Percentiles rank a stretch among this genome's conserved stretches.
These are phyloP conservation scores for Phragmites australis DNA, from an alignment of 176 grass and related monocot species.

Conservation along the genomic window DNA sequence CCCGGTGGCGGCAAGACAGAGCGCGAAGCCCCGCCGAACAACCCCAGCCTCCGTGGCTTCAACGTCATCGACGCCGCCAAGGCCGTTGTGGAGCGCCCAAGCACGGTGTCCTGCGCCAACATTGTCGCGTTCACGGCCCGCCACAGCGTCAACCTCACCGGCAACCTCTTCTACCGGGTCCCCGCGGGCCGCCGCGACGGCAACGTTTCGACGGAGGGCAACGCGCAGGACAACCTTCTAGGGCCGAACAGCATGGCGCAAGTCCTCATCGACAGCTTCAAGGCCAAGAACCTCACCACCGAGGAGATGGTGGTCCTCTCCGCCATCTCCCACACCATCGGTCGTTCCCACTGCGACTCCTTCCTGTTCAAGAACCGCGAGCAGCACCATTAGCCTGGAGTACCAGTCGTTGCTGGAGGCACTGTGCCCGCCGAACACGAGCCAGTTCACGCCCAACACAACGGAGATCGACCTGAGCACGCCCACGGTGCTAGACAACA, in stretches of 20 bases:
- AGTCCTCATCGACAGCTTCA: constrained; percentile 32
- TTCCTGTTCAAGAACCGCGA: constrained; percentile 56
- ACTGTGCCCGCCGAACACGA: constrained; percentile 45
- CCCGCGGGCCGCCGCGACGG: constrained; percentile 68
- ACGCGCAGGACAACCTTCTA: constrained; percentile 38
- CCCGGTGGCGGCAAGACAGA: constrained; percentile 31
- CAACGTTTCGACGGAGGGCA: background rate
- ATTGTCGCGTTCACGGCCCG: constrained; percentile 66
- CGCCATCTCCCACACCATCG: constrained; percentile 74
- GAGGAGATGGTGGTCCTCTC: constrained; percentile 77
- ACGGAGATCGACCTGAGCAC: constrained; percentile 60
- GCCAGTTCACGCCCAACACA: constrained; percentile 32
- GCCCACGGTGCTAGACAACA: constrained; percentile 66
- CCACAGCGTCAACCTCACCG: constrained; percentile 53
- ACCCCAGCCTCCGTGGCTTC: constrained; percentile 59
- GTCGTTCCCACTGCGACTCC: constrained; percentile 61
- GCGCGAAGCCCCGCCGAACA: background rate
- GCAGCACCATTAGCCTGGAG: constrained; percentile 50
- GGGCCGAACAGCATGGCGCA: constrained; percentile 32
- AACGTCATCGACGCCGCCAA: constrained; percentile 50
- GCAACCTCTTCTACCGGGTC: constrained; percentile 64
- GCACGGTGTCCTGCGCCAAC: constrained; percentile 64
- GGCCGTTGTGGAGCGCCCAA: constrained; percentile 51
- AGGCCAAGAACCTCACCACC: background rate
- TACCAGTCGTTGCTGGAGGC: constrained; percentile 60